Evolutionary conservation across 1,284 basidiomycete genomes (phyloP), one percentile per base, ranked within the genome.

Genomic region (Thelephora terrestris): DNA sequence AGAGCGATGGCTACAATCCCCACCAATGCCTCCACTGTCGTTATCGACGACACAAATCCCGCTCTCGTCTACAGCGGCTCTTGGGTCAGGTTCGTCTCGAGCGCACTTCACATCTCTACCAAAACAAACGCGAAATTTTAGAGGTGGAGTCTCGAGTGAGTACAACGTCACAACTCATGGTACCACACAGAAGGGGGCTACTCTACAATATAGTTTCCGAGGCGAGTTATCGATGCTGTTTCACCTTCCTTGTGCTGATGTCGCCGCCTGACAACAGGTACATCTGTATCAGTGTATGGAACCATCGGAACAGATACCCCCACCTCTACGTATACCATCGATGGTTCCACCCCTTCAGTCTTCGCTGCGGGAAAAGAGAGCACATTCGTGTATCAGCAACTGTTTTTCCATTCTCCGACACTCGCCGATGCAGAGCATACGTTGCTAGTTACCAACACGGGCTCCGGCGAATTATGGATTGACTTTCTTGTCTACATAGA

Each of bases 241-340:
- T 18, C 16, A 20, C 32, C 23, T 21, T 36, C 12, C 24, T 32
- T n/a, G 27, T 7, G 4, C 32, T 9, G 10, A 20, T n/a, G n/a
- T n/a, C n/a, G 40, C 4, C 25, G 24, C 7, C n/a, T 20, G 17
- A 16, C 42, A 27, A 47, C 21, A 52, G 51, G 51, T 16, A 52
- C 48, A 9, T 48, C 43, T n/a, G 44, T 50, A 16, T 40, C 48
- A 21, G 51, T 52, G 17, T 52, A 50, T 43, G 51, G 51, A 2
- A 43, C 37, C 7, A 20, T 49, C 14, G 46, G 45, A 14, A n/a
- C 37, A 45, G 5, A 39, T 21, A 27, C 23, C 16, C 49, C 25
- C 2, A 42, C 25, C 18, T 36, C 46, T n/a, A 35, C 37, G 3
- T 52, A 47, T 39, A n/a, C 29, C 3, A 25, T 52, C 12, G 51